These are phyloP conservation scores for Herpetomonas tarakana DNA, from an alignment of 208 protist genomes.

Conservation along the genomic window DNA sequence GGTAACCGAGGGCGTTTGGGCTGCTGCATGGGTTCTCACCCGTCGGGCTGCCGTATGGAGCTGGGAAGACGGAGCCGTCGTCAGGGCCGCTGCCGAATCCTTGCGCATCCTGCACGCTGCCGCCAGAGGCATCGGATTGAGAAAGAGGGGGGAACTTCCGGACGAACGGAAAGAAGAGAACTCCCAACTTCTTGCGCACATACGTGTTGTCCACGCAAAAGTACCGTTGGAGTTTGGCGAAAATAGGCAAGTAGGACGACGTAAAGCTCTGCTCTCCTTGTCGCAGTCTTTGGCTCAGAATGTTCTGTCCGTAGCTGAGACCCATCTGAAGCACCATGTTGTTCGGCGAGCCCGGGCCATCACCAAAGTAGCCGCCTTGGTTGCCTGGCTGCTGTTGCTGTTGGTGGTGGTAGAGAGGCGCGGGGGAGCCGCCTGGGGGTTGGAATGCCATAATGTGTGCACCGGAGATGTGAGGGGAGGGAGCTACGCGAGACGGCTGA, in stretches of 20 bases:
- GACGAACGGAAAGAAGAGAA: conserved; percentile 76
- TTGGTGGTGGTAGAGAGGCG: background rate
- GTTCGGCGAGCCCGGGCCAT: conserved; percentile 12
- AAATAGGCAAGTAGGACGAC: conserved; percentile 55
- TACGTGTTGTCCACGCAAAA: conserved; percentile 82
- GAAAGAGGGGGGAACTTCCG: conserved; percentile 18
- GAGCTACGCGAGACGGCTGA: too few relatives aligned
- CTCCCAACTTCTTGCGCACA: conserved; percentile 64
- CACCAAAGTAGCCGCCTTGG: background rate
- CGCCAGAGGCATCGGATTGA: background rate
- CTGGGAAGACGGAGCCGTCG: conserved; percentile 16
- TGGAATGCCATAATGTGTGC: conserved; percentile 1
- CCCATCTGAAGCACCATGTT: conserved; percentile 75
- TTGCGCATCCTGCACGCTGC: background rate
- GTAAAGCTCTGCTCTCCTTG: conserved; percentile 47
- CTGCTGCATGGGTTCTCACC: background rate
- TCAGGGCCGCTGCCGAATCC: background rate
- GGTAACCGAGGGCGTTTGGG: background rate
- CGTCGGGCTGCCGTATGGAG: conserved; percentile 6
- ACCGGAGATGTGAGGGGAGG: conserved; percentile 8
- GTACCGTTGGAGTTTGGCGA: conserved; percentile 46
- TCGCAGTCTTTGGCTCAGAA: conserved; percentile 60
- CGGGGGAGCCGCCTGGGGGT: background rate
- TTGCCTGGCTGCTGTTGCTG: conserved; percentile 2
- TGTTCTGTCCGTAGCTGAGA: conserved; percentile 69